Evolutionary conservation across 768 basidiomycete genomes (phyloP).

Genomic region (Vararia minispora): DNA sequence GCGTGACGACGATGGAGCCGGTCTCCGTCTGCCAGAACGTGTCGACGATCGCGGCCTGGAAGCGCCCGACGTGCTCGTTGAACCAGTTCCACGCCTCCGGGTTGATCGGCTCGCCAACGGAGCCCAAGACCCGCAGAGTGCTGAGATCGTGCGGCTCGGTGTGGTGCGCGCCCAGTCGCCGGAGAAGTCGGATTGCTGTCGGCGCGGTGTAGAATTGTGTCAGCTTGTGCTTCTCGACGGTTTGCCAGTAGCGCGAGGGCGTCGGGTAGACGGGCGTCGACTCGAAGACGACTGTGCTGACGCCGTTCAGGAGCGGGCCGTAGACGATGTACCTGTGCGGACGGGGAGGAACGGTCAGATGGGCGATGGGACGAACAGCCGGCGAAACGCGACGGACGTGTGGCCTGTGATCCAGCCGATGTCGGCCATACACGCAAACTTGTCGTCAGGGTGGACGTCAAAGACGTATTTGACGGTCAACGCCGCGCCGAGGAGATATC

Average conservation of each 20-base stretch:
- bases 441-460: slow-evolving; percentile 93
- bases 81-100: slow-evolving; percentile 99
- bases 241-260: slow-evolving; percentile 94
- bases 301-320: slow-evolving; percentile 81
- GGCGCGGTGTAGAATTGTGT: slow-evolving; percentile 96
- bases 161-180: slow-evolving; percentile 76
- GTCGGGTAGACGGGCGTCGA: slow-evolving; percentile 95
- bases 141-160: slow-evolving; percentile 75
- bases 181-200: slow-evolving; percentile 88
- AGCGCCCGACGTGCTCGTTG: slow-evolving; percentile 85
- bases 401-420: slow-evolving; percentile 99
- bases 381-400: slow-evolving; percentile 33
- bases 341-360: not conserved
- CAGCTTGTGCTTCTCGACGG: slow-evolving; percentile 83
- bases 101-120: slow-evolving; percentile 97
- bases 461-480: slow-evolving; percentile 96
- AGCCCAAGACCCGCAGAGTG: slow-evolving; percentile 77
- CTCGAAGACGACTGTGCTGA: slow-evolving; percentile 87
- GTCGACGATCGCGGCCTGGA: slow-evolving; percentile 87
- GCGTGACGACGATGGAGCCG: slow-evolving; percentile 89
- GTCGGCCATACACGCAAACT: slow-evolving; percentile 97
- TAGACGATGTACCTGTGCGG: slow-evolving; percentile 75
- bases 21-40: slow-evolving; percentile 99
- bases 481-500: slow-evolving; percentile 86
- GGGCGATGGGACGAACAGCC: not conserved